Conservation (phyloP, 257 asterid species). For the Nicotiana tabacum region DNA sequence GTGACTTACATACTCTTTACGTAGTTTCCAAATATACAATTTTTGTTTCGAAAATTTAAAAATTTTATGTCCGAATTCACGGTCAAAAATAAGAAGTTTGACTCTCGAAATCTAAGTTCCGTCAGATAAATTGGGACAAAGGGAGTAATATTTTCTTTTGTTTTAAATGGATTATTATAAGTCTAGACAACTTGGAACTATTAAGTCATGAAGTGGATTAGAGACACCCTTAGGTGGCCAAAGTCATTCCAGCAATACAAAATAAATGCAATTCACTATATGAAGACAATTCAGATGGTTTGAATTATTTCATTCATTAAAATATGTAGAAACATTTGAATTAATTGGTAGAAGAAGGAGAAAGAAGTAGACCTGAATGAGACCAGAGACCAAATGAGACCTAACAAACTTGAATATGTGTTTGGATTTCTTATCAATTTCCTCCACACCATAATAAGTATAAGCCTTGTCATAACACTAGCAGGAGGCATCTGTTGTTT, state of each 20-base stretch:
- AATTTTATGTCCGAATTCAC: no score
- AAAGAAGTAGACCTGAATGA: conserved; percentile 55
- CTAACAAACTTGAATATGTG: conserved; percentile 78
- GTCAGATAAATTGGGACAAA: no score
- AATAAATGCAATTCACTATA: not conserved
- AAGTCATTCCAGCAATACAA: not conserved
- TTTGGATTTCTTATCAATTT: conserved; percentile 92
- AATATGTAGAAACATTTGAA: not conserved
- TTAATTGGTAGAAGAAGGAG: not conserved
- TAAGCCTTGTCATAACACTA: conserved; percentile 90
- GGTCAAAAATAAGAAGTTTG: no score
- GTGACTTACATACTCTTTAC: no score
- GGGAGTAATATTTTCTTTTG: not conserved
- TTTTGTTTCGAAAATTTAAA: no score
- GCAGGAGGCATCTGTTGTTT: conserved; percentile 93
- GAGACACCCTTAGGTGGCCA: not conserved
- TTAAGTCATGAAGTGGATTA: not conserved
- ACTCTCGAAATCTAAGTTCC: no score
- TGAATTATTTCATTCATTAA: not conserved
- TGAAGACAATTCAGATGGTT: not conserved
- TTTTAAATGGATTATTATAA: not conserved
- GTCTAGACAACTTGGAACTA: not conserved
- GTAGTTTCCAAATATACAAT: no score
- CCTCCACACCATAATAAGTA: conserved; percentile 93
- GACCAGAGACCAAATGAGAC: conserved; percentile 80